These are phyloP conservation scores for Herpetospermum pedunculosum DNA, from an alignment of 306 rosid species.

Conservation along the genomic window DNA sequence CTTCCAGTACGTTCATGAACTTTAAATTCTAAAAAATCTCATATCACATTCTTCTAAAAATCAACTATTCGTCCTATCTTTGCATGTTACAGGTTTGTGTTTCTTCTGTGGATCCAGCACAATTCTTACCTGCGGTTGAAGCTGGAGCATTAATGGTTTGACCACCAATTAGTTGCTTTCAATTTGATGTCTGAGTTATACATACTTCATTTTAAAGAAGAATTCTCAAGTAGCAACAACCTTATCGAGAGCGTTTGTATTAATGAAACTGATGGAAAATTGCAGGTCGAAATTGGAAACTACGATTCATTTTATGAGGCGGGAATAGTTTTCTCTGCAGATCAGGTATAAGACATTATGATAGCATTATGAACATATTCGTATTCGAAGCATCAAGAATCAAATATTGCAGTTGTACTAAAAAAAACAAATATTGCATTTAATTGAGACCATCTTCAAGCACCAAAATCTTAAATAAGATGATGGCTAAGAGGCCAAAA, in stretches of 20 bases:
- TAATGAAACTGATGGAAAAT: background rate
- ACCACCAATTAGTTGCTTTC: slow-evolving; percentile 9
- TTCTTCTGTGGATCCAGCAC: slow-evolving; percentile 72
- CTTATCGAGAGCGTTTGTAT: background rate
- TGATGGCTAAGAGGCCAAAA: background rate
- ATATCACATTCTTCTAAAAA: background rate
- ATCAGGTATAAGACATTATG: slow-evolving; percentile 41
- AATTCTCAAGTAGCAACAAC: background rate
- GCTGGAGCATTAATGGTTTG: slow-evolving; percentile 88
- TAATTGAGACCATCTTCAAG: background rate
- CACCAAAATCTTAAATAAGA: background rate
- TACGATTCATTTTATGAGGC: slow-evolving; percentile 77
- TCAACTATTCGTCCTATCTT: background rate
- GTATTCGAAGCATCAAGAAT: background rate
- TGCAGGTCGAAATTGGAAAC: slow-evolving; percentile 91
- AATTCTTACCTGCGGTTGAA: slow-evolving; percentile 67
- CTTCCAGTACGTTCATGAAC: slow-evolving; percentile 43
- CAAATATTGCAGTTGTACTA: background rate
- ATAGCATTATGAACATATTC: background rate
- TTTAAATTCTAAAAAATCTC: background rate
- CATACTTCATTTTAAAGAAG: background rate
- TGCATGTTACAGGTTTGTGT: slow-evolving; percentile 64
- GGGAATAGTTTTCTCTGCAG: slow-evolving; percentile 64
- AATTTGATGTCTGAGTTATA: background rate
- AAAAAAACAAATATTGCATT: background rate